Conservation (phyloP, 2,329 filamentous ascomycete genomes). For the Aspergillus sp. region DNA sequence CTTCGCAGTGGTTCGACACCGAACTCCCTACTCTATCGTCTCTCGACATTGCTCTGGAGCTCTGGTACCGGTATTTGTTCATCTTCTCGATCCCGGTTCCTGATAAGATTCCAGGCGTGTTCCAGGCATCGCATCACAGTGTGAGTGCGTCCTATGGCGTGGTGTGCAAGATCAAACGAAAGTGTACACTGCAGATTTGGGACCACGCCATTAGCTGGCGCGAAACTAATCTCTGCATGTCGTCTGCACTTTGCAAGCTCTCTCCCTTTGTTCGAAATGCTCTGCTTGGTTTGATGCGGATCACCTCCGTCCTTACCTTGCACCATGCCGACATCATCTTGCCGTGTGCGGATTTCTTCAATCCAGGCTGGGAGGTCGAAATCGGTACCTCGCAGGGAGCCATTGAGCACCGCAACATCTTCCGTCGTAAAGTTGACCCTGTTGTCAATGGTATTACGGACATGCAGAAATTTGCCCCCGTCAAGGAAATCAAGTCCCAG, state of each 20-base stretch:
- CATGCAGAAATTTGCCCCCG: conserved; percentile 59
- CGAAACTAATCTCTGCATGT: conserved; percentile 49
- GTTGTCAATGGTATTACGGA: conserved; percentile 63
- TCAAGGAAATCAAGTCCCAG: conserved; percentile 55
- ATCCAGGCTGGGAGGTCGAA: conserved; percentile 60
- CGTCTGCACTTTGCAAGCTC: conserved; percentile 46
- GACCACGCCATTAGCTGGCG: conserved; percentile 61
- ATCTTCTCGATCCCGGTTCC: conserved; percentile 56
- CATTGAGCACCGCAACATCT: conserved; percentile 53
- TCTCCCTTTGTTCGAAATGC: conserved; percentile 47
- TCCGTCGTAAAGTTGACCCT: conserved; percentile 58
- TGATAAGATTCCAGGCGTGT: conserved; percentile 54
- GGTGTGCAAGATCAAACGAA: conserved; percentile 57
- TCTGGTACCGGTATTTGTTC: conserved; percentile 45
- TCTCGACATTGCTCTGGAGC: conserved; percentile 33
- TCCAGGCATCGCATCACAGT: conserved; percentile 60
- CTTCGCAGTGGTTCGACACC: conserved; percentile 32
- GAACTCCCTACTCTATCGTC: conserved; percentile 34
- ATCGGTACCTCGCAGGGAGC: conserved; percentile 55
- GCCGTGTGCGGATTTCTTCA: conserved; percentile 59
- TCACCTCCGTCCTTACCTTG: conserved; percentile 44
- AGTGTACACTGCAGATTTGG: conserved; percentile 59
- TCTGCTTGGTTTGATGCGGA: conserved; percentile 43
- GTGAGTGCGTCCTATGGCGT: conserved; percentile 58
- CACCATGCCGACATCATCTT: conserved; percentile 57